Percentiles rank a stretch among this genome's conserved stretches.
Evolutionary conservation across 2,329 filamentous ascomycete species (phyloP).

Genomic region (Pseudocercospora musae): DNA sequence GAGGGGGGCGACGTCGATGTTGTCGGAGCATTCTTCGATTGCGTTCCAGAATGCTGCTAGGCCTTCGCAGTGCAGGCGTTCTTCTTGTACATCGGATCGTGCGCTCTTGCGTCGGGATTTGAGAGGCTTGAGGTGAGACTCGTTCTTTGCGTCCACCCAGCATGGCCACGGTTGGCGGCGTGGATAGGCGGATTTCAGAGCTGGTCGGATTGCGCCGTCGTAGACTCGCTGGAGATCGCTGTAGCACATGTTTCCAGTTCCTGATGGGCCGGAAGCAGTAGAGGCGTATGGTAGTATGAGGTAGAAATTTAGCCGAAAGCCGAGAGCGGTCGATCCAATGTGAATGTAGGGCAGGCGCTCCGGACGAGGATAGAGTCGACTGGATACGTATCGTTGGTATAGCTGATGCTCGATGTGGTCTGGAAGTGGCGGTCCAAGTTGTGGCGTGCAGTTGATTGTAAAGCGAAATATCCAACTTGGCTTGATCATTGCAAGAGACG

Average conservation of each 20-base stretch:
- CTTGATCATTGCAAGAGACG: slow-evolving; percentile 21
- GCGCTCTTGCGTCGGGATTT: slow-evolving; percentile 18
- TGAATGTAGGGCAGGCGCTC: slow-evolving; percentile 23
- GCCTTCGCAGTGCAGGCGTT: slow-evolving; percentile 21
- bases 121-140: slow-evolving; percentile 22
- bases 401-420: slow-evolving; percentile 16
- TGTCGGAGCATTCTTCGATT: slow-evolving; percentile 13
- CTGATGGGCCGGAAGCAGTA: slow-evolving; percentile 4
- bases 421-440: slow-evolving; percentile 20
- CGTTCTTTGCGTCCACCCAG: slow-evolving; percentile 25
- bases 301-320: slow-evolving; percentile 24
- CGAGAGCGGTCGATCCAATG: slow-evolving; percentile 21
- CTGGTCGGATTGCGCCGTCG: slow-evolving; percentile 18
- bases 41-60: slow-evolving; percentile 18
- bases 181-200: slow-evolving; percentile 19
- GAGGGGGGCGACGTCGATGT: slow-evolving; percentile 9
- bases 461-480: slow-evolving; percentile 23
- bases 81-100: slow-evolving; percentile 14
- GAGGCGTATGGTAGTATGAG: slow-evolving; percentile 19
- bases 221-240: slow-evolving; percentile 17
- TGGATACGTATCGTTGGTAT: slow-evolving; percentile 19
- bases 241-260: slow-evolving; percentile 15
- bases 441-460: slow-evolving; percentile 22
- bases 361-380: slow-evolving; percentile 12
- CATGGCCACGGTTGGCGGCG: slow-evolving; percentile 14